Conservation (phyloP, 2,329 filamentous ascomycete genomes). For the Bipolaris zeicola region DNA sequence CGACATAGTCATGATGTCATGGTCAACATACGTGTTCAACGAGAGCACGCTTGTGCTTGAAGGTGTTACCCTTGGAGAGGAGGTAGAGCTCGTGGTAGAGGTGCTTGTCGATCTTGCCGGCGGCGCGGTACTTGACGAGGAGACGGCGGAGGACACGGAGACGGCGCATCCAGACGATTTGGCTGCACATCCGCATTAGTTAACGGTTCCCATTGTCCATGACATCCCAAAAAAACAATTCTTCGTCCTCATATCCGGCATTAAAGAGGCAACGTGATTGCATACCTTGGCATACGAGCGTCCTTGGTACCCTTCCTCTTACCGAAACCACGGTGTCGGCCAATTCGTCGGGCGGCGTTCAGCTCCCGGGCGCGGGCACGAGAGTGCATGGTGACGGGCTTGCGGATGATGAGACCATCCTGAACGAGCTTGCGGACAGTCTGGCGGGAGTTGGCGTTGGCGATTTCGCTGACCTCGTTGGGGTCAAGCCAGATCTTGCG, state of each 20-base stretch:
- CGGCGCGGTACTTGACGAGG: constrained; percentile 99
- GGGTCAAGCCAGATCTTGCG: constrained; percentile 99
- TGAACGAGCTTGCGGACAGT: constrained; percentile 99
- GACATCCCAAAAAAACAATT: constrained; percentile 11
- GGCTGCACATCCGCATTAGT: constrained; percentile 62
- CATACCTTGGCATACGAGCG: constrained; percentile 97
- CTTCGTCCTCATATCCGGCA: constrained; percentile 11
- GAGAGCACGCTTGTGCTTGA: constrained; percentile 99
- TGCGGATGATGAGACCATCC: constrained; percentile 99
- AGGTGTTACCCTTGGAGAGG: constrained; percentile 99
- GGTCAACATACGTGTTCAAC: constrained; percentile 93
- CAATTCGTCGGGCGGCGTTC: constrained; percentile 90
- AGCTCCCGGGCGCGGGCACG: constrained; percentile 94
- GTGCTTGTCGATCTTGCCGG: constrained; percentile 99
- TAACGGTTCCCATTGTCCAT: constrained; percentile 22
- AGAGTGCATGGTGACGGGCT: constrained; percentile 99
- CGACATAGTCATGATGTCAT: constrained; percentile 47
- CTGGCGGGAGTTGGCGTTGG: constrained; percentile 99
- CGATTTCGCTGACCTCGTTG: constrained; percentile 99
- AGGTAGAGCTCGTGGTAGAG: constrained; percentile 99
- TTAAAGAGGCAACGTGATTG: constrained; percentile 26
- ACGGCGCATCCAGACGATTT: constrained; percentile 99
- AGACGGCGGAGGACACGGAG: constrained; percentile 98
- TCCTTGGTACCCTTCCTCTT: constrained; percentile 99
- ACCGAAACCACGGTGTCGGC: constrained; percentile 98